Base-by-base conservation (phyloP, 2,329 filamentous ascomycete genomes). In the Beauveria australis region DNA sequence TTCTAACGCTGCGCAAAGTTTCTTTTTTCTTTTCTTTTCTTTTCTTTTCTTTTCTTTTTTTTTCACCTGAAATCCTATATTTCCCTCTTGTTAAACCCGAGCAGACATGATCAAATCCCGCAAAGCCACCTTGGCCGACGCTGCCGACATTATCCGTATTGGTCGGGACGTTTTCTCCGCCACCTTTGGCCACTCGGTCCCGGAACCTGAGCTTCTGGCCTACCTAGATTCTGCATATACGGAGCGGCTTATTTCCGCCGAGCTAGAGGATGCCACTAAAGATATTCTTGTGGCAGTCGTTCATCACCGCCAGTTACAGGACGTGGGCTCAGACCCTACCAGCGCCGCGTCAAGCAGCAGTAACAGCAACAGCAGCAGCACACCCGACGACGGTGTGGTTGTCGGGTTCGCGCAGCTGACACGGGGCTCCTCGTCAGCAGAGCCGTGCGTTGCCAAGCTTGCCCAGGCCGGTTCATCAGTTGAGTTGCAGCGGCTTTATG, bases 401-500 rank as follows among this genome's bases (percentile, higher is more conserved):
- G 46, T 76, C 0, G 78, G 77, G 1, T 80, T 80, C 62, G 70
- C 69, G 0, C 70, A 75, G 46, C 68, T 80, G 14, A 77, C 70
- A 0, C 67, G 70, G 3, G 72, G 70, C 1, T 70, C 69, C 1
- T 66, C 52, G 0, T 19, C 16, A 18, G 30, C 28, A 18, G 77
- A 80, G 53, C 73, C 75, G 1, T 78, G 74, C 49, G 61, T 79
- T 14, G 66, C 62, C 1, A 56, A 68, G 1, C 40, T 72, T 0
- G 66, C 70, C 5, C 64, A 66, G 2, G 67, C 63, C 0, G 43
- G 41, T 2, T 60, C 58, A 5, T 41, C 58, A 3, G 68, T 77
- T 3, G 76, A 80, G 65, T 62, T 80, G 33, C 76, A 78, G 64
- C 64, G 78, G 12, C 66, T 80, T 1, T 80, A 80, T 59, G 73